Evolutionary conservation across 2,329 filamentous ascomycete genomes (phyloP).

Genomic region (Ophiocordyceps camponoti-saundersi): DNA sequence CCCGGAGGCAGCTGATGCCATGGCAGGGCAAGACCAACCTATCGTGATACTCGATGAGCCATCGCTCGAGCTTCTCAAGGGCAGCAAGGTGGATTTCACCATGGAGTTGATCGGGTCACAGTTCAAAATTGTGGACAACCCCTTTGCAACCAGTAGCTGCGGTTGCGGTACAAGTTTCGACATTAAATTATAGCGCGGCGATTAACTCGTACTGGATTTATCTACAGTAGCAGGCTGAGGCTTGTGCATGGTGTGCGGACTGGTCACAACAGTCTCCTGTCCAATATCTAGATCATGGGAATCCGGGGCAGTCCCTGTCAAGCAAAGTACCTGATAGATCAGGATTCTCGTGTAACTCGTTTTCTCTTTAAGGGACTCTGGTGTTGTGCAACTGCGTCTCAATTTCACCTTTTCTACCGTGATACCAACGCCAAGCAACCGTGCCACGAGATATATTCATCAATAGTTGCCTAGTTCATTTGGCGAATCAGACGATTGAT

Average conservation of each 20-base stretch:
- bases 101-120: conserved; percentile 80
- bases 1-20: conserved; percentile 22
- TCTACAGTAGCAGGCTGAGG: no score
- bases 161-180: conserved; percentile 97
- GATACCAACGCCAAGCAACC: conserved; percentile 24
- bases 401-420: conserved; percentile 21
- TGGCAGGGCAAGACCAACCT: conserved; percentile 22
- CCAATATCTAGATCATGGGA: no score
- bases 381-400: conserved; percentile 20
- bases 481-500: conserved; percentile 93
- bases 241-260: no score
- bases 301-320: no score
- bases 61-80: conserved; percentile 75
- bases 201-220: no score
- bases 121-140: conserved; percentile 94
- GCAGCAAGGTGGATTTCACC: conserved; percentile 91
- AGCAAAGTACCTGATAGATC: no score
- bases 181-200: conserved; percentile 38
- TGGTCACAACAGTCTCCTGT: no score
- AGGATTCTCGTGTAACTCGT: no score
- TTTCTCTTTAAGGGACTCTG: conserved; percentile 11
- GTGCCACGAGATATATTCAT: conserved; percentile 7
- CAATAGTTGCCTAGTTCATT: conserved; percentile 63
- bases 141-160: conserved; percentile 80
- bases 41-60: conserved; percentile 80